Conservation (phyloP, 202 grass and related monocot species). For the Saccharum hybrid region DNA sequence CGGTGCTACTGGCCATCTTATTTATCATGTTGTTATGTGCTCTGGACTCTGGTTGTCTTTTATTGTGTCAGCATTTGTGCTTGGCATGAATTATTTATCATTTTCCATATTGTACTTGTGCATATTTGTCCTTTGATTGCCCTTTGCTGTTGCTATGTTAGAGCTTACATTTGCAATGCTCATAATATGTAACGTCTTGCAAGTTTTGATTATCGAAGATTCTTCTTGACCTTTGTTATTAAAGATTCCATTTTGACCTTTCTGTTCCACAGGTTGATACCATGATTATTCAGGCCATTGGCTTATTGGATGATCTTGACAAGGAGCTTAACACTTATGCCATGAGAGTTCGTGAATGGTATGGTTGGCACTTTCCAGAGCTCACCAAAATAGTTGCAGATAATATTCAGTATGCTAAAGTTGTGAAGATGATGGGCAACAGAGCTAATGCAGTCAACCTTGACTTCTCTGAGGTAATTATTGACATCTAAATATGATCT, state of each 20-base stretch:
- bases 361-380: constrained; percentile 97
- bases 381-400: constrained; percentile 86
- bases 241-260: background rate
- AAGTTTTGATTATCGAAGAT: background rate
- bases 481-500: background rate
- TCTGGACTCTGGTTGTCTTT: background rate
- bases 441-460: constrained; percentile 46
- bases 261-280: constrained; percentile 74
- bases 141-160: constrained; percentile 16
- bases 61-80: background rate
- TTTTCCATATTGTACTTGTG: background rate
- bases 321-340: constrained; percentile 94
- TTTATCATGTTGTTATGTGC: constrained; percentile 8
- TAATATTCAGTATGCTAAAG: constrained; percentile 89
- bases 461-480: background rate
- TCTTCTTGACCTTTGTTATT: background rate
- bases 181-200: background rate
- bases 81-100: background rate
- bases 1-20: background rate
- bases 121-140: background rate
- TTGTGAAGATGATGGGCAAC: constrained; percentile 78
- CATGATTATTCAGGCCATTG: constrained; percentile 97
- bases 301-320: constrained; percentile 92
- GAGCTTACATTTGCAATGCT: background rate
- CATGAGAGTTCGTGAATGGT: constrained; percentile 98